Base-by-base conservation (phyloP, 805 yeast species). In the Candida tibetensis region DNA sequence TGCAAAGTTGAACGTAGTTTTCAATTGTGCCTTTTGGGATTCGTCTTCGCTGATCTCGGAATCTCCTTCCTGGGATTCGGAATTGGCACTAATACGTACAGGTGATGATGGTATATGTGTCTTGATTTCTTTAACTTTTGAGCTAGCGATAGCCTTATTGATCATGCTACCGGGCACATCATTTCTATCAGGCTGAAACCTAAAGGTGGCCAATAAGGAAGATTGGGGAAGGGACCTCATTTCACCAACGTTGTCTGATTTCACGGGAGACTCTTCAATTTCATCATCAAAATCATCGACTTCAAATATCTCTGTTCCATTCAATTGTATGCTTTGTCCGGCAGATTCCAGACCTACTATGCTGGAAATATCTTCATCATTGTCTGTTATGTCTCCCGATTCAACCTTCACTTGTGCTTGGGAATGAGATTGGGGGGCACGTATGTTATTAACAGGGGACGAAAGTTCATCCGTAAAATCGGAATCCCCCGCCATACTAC, bases 241-340 rank as follows among this genome's bases (percentile, higher is more conserved):
- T 10, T 21, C 9, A 7, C 9, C 25, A 10, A 10, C 25, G 9
- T 21, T 21, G 9, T 21, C 25, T 7, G 32, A 27, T 17, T 66
- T 67, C 5, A 60, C 51, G 3, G 73, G 72, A 3, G 73, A 66
- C 42, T 67, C 72, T 36, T 67, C 74, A 7, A 67, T 53, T 21
- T 63, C 69, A 30, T 65, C 64, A 27, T 61, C 66, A 19, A 57
- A 55, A 5, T 55, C 61, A 15, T 58, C 63, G 14, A 57, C 47
- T 7, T 46, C 58, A 33, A 35, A 53, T 14, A 28, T 12, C 30
- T 6, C 8, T 32, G 15, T 14, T 22, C 28, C 7, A 9, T 29
- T n/a, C n/a, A 18, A 5, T 25, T 32, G 7, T 32, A 4, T 19
- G 29, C 8, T 3, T 13, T 4, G 2, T 29, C 9, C 25, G 10